A percentile compares a stretch with the other conserved stretches of the same genome.
These are phyloP conservation scores for Neckera pumila DNA, from an alignment of 225 moss, liverwort and hornwort species.

Conservation along the genomic window DNA sequence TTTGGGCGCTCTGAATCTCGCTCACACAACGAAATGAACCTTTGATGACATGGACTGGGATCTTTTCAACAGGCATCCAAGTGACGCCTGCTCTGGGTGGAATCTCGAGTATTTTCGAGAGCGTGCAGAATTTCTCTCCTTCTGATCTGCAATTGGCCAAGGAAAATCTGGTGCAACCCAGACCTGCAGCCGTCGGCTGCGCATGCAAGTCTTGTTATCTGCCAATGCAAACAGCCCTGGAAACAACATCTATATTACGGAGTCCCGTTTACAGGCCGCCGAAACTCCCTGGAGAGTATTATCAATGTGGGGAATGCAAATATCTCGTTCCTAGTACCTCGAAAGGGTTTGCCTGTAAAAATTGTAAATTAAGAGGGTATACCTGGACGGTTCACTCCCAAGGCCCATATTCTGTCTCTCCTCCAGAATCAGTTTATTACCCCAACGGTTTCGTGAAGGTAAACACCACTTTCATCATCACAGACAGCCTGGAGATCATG, in stretches of 20 bases:
- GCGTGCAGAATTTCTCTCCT: background rate
- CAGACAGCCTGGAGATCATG: background rate
- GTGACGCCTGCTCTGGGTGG: background rate
- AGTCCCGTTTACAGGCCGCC: background rate
- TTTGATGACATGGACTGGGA: background rate
- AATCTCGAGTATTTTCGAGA: background rate
- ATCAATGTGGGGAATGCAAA: rapidly evolving
- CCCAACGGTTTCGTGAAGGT: background rate
- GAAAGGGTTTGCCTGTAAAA: background rate
- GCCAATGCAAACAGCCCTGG: background rate
- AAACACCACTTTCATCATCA: background rate
- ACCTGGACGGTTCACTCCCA: background rate
- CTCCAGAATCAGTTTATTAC: background rate
- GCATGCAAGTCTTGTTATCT: background rate
- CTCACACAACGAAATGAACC: background rate
- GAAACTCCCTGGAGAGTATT: background rate
- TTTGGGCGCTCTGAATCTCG: no score
- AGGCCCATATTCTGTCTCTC: background rate
- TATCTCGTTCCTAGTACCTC: rapidly evolving
- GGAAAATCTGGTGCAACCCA: background rate
- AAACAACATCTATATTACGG: background rate
- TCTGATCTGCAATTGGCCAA: background rate
- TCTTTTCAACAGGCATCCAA: background rate
- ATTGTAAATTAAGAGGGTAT: background rate
- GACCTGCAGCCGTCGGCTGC: background rate